phyloP scores from a whole-genome alignment of 2,329 filamentous ascomycete genomes.

The Aspergillus quadrilineatus region DNA sequence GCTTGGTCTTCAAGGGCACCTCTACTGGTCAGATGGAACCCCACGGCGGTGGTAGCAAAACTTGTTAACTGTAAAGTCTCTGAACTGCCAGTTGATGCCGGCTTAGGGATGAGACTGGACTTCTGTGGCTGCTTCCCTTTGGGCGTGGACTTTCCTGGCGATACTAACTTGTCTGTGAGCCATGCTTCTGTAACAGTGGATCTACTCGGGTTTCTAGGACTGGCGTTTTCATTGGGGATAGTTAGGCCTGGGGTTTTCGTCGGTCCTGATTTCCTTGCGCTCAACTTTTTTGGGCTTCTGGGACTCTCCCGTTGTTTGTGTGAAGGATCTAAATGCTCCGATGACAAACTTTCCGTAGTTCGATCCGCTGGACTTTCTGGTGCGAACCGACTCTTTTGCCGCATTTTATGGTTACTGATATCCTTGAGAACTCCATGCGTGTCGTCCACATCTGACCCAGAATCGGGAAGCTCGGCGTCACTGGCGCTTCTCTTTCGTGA shows the following conservation, averaged over 20 bases:
- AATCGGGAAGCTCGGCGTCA: constrained; percentile 30
- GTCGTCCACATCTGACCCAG: constrained; percentile 23
- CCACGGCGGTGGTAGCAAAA: neutral
- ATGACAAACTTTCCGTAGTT: neutral
- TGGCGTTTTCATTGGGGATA: neutral
- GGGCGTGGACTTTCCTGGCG: neutral
- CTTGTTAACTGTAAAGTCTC: neutral
- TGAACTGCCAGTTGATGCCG: neutral
- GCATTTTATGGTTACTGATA: neutral
- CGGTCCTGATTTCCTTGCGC: neutral
- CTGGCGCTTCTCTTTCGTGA: constrained; percentile 28
- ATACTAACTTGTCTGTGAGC: neutral
- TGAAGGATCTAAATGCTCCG: neutral
- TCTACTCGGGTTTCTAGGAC: neutral
- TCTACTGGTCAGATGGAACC: neutral
- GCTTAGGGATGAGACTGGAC: constrained; percentile 9
- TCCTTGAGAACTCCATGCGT: neutral
- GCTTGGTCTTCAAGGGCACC: neutral
- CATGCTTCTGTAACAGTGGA: neutral
- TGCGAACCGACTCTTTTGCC: neutral
- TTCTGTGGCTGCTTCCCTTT: neutral
- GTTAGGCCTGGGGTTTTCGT: neutral
- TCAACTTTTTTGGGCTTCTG: neutral
- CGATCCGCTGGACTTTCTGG: neutral
- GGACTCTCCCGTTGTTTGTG: neutral